Evolutionary conservation across 2,329 filamentous ascomycete species (phyloP), one percentile per base, ranked within the genome.

Genomic region (Myriosclerotinia curreyana): DNA sequence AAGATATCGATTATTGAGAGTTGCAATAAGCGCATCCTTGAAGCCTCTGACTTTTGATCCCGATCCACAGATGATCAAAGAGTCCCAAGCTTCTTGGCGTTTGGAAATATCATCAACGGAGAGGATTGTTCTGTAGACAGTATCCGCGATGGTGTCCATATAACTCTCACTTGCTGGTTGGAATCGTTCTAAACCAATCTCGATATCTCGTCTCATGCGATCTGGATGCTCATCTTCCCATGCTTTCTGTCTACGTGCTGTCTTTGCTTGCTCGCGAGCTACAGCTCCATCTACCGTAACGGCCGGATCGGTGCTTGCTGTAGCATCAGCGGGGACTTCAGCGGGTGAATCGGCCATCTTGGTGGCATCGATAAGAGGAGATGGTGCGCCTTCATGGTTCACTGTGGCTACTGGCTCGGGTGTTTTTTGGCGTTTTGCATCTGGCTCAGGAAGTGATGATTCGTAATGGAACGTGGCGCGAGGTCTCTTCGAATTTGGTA

Each of bases 61-160:
- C 73, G 96, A 96, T 70, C 95, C 95, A 60, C 96, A 90, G 63
- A 99, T 89, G 69, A 96, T 88, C 60, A 99, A 78, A 66, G 89
- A 91, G 71, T 98, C 94, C 95, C 95, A 99, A 68, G 96, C 88
- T 44, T 90, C 83, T 44, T 90, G 88, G 52, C 95, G 87, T 80
- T 92, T 93, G 71, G 90, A 88, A 69, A 92, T 86, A 67, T 96
- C 92, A 53, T 91, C 87, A 31, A 96, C 91, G 44, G 87, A 86
- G 70, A 93, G 88, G 60, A 98, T 86, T 0, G 91, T 88, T 65
- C 88, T 86, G 76, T 96, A 92, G 69, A 98, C 89, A 48, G 91
- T 86, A 62, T 89, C 88, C 31, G 91, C 91, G 67, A 99, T 91
- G 64, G 86, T 86, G 73, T 96, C 91, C 51, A 98, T 83, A 64